phyloP scores from a whole-genome alignment of 192 early-diverging fungal species.

The Coemansia sp. region DNA sequence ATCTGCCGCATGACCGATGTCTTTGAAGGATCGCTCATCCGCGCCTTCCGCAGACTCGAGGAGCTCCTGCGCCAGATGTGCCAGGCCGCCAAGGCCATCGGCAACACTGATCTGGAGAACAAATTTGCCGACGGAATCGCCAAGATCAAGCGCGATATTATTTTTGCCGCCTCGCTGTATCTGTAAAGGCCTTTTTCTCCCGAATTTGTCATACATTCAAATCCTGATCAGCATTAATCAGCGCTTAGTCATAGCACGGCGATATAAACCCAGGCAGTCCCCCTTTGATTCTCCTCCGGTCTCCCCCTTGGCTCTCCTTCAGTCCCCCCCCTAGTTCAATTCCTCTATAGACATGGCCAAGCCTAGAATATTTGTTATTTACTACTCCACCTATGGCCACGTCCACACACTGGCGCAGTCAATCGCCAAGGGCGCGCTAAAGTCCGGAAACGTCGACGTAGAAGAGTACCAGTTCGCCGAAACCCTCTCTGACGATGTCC shows the following conservation, averaged over 20 bases:
- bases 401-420: slow-evolving; percentile 56
- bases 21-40: slow-evolving; percentile 92
- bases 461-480: slow-evolving; percentile 52
- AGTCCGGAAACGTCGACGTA: slow-evolving; percentile 37
- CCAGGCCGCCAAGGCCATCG: slow-evolving; percentile 87
- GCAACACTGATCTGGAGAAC: slow-evolving; percentile 86
- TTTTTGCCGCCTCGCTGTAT: slow-evolving; percentile 93
- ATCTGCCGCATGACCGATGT: slow-evolving; percentile 93
- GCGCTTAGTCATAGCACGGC: not conserved
- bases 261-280: too few relatives aligned
- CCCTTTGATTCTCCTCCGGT: too few relatives aligned
- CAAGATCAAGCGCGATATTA: slow-evolving; percentile 94
- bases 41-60: slow-evolving; percentile 82
- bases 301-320: too few relatives aligned
- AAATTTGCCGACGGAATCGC: slow-evolving; percentile 91
- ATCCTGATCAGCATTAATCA: not conserved
- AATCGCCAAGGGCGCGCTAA: slow-evolving; percentile 55
- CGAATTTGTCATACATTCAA: not conserved
- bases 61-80: slow-evolving; percentile 88
- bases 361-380: slow-evolving; percentile 55
- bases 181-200: slow-evolving; percentile 48
- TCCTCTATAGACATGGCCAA: slow-evolving; percentile 20
- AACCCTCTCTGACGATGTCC: slow-evolving; percentile 53
- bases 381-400: slow-evolving; percentile 65
- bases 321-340: too few relatives aligned